Base-by-base conservation (phyloP, 805 yeast genomes). In the Metschnikowia chrysomelidarum region DNA sequence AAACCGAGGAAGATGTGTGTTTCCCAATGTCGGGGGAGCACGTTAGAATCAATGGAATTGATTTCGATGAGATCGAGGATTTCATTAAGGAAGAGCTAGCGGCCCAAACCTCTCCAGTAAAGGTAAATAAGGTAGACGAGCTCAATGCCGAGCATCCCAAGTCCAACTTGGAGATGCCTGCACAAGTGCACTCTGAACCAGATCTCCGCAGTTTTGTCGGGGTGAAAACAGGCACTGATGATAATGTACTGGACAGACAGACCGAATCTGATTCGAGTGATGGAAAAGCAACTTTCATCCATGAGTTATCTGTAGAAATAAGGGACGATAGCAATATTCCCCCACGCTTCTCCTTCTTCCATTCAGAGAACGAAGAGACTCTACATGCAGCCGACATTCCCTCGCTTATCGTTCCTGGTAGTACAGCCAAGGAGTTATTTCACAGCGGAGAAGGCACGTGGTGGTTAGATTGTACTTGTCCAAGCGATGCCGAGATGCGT, bases 1-100 rank as follows among this genome's bases (percentile, higher is more conserved):
- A 88, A 54, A 87, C 96, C 0, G 98, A 91, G 54, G 96, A 87
- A 56, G 98, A 91, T 73, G 98, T 91, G 28, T 91, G 98, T 69
- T 89, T 89, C 62, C 98, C 98, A 2, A 82, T 87, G 87, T 65
- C 78, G 32, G 80, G 85, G 4, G 82, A 82, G 41, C 72, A 67
- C 43, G 64, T 67, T 18, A 57, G 70, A 34, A 65, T 76, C 27
- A 80, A 79, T 41, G 96, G 95, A 12, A 86, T 93, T 47, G 96
- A 91, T 60, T 87, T 91, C 52, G 87, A 80, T 52, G 97, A 88
- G 53, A 75, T 91, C 47, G 96, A 87, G 40, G 93, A 84, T 48
- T 87, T 83, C 53, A 78, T 83, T 27, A 68, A 69, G 34, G 82
- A 76, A 36, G 80, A 77, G 48, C n/a, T n/a, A n/a, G n/a, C n/a